Conservation (phyloP, 2,329 filamentous ascomycete species). For the Mycosphaerella sp. region DNA sequence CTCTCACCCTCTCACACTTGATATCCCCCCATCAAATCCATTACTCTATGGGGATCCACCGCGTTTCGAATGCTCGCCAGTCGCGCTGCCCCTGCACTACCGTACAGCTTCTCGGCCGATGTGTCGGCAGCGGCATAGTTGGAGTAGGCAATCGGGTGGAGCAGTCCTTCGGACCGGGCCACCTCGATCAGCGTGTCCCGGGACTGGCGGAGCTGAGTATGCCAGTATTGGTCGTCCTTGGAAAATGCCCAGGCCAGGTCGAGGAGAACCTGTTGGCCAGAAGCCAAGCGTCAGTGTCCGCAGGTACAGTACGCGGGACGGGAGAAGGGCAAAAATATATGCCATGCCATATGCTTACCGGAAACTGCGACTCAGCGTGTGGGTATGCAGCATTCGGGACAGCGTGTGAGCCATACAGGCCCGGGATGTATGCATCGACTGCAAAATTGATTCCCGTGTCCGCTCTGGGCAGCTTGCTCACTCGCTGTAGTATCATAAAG, state of each 20-base stretch:
- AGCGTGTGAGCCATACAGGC: constrained; percentile 1
- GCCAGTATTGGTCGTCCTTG: constrained; percentile 1
- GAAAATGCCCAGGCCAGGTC: constrained; percentile 5
- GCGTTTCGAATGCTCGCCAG: neutral
- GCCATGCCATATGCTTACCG: neutral
- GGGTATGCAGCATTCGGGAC: neutral
- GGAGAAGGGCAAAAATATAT: no score
- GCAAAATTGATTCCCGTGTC: constrained; percentile 1
- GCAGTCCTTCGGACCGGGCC: neutral
- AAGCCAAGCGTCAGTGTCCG: neutral
- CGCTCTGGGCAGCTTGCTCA: neutral
- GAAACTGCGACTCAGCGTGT: constrained; percentile 2
- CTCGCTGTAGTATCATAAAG: neutral
- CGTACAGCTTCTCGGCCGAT: neutral
- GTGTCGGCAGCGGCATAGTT: constrained; percentile 1
- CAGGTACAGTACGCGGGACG: no score
- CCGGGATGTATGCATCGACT: constrained; percentile 3
- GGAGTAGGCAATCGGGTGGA: constrained; percentile 1
- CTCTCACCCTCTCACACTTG: neutral
- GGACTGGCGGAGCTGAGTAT: neutral
- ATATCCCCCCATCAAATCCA: constrained; percentile 4
- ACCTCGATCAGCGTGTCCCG: neutral
- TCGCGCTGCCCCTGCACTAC: neutral
- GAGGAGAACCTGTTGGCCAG: constrained; percentile 1
- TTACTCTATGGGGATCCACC: constrained; percentile 2